Base-by-base conservation (phyloP, 108 stramenopile species). In the Halocafeteria seosinensis region DNA sequence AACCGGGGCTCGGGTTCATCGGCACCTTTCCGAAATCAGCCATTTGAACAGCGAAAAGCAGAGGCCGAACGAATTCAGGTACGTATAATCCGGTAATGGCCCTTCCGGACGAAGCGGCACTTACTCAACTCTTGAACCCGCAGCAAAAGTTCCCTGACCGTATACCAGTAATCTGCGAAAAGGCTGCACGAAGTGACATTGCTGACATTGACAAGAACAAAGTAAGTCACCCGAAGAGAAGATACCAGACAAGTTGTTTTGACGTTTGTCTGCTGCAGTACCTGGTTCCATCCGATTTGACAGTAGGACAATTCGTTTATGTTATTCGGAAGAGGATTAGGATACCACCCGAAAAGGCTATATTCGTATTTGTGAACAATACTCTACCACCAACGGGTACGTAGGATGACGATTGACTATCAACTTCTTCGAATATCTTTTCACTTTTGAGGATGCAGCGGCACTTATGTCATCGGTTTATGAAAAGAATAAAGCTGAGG, bases 171-270 rank as follows among this genome's bases (percentile, higher is more conserved):
- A 97, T 94, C 72, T 93, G 91, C 80, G 92, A 94, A 76, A 92
- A 90, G 78, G 89, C 91, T 0, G 87, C 29, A n/a, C 36, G 68
- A 12, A 75, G 71, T 50, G 91, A 93, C 62, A 88, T 94, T 71
- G 92, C 91, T 27, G 96, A 98, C 62, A 98, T 98, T 76, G 96
- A 95, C 76, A 98, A 98, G 83, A 95, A 98, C 63, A 81, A 83
- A 72, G 92, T n/a, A n/a, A n/a, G n/a, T n/a, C n/a, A n/a, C n/a
- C n/a, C n/a, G n/a, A n/a, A n/a, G n/a, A n/a, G n/a, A n/a, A n/a
- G n/a, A n/a, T n/a, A n/a, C n/a, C 42, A 47, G 42, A n/a, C n/a
- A n/a, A 47, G 42, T 17, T n/a, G 42, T 47, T 47, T 17, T 47
- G 42, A 21, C 42, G 42, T n/a, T 17, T 17, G 17, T 17, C 42